Evolutionary conservation across 2,329 filamentous ascomycete species (phyloP).

Genomic region (Diplodia mutila): DNA sequence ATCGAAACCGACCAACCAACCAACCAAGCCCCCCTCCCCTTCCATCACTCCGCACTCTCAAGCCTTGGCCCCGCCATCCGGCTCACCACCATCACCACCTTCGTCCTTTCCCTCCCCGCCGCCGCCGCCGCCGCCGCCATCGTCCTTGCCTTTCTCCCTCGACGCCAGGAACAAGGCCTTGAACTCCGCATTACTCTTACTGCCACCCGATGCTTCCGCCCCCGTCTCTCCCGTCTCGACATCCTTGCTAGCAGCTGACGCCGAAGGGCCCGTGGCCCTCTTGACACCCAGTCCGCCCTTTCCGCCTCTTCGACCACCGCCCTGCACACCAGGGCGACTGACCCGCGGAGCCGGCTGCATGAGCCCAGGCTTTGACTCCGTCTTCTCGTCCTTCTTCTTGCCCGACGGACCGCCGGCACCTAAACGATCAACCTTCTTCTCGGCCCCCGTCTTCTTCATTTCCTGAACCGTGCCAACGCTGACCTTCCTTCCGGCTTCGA

Average conservation of each 20-base stretch:
- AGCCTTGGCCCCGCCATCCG: background rate
- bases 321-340: constrained; percentile 4
- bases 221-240: constrained; percentile 11
- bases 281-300: constrained; percentile 16
- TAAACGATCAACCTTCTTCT: constrained; percentile 7
- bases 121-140: too few species aligned
- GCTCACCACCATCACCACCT: background rate
- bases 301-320: constrained; percentile 4
- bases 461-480: constrained; percentile 57
- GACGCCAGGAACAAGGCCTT: constrained; percentile 19
- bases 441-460: constrained; percentile 41
- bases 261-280: background rate
- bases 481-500: constrained; percentile 44
- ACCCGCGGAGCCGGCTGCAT: constrained; percentile 5
- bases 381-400: constrained; percentile 33
- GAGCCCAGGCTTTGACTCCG: constrained; percentile 23
- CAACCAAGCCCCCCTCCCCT: background rate
- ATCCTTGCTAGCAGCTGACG: background rate
- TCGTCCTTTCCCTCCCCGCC: background rate
- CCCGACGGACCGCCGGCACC: constrained; percentile 19
- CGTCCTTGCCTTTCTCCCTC: background rate
- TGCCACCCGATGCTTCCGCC: background rate
- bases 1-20: background rate
- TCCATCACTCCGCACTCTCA: background rate
- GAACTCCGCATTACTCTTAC: constrained; percentile 21